Conservation (phyloP, 306 rosid species). For the Erythrophleum fordii region DNA sequence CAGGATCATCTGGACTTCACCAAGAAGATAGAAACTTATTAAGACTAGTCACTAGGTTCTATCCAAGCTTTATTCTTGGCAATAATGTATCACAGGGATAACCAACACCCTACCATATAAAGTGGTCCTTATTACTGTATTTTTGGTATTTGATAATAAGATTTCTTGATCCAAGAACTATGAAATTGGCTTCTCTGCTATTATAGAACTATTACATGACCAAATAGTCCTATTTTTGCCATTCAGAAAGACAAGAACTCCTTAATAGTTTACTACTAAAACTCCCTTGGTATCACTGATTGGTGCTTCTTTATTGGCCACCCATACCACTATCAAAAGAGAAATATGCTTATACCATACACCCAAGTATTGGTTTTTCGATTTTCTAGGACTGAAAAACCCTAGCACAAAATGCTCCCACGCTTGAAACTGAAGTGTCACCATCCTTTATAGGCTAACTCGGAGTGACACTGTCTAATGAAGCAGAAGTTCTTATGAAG, state of each 20-base stretch:
- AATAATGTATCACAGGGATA: conserved; percentile 30
- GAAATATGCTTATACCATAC: conserved; percentile 31
- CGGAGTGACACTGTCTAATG: not conserved
- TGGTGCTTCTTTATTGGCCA: conserved; percentile 34
- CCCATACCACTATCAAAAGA: conserved; percentile 34
- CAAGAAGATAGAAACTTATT: conserved; percentile 32
- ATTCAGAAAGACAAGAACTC: conserved; percentile 9
- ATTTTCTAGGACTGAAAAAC: conserved; percentile 34
- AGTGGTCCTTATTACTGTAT: not conserved
- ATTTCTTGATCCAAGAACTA: conserved; percentile 24
- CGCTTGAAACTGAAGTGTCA: conserved; percentile 29
- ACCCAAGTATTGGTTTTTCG: conserved; percentile 29
- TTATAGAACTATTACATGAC: conserved; percentile 4
- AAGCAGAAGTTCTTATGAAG: not conserved
- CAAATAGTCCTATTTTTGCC: conserved; percentile 20
- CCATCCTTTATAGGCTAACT: conserved; percentile 9
- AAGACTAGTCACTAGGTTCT: conserved; percentile 29
- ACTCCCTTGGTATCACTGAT: not conserved
- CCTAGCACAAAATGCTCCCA: conserved; percentile 22
- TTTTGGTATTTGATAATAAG: not conserved
- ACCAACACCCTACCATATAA: conserved; percentile 41
- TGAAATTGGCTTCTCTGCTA: not conserved
- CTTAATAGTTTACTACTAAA: not conserved
- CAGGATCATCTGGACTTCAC: conserved; percentile 36
- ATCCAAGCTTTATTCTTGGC: conserved; percentile 43